Percentiles rank a stretch among this genome's conserved stretches.
These are phyloP conservation scores for Globisporangium lucens DNA, from an alignment of 352 stramenopile species.

Conservation along the genomic window DNA sequence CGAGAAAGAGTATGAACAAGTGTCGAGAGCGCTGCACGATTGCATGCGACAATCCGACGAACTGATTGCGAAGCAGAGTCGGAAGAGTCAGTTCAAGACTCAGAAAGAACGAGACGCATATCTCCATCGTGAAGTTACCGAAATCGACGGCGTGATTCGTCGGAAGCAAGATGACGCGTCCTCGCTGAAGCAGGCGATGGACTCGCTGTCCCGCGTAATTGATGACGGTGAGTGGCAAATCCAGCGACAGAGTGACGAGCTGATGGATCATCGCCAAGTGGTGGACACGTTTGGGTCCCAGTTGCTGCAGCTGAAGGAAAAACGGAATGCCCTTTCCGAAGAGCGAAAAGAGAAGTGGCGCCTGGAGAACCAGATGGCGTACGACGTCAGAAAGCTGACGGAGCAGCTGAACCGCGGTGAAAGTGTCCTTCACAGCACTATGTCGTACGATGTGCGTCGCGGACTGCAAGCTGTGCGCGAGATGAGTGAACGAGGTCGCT, in stretches of 20 bases:
- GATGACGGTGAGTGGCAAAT: constrained; percentile 44
- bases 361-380: constrained; percentile 71
- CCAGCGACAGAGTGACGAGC: constrained; percentile 39
- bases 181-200: constrained; percentile 37
- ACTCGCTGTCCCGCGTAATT: constrained; percentile 40
- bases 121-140: constrained; percentile 57
- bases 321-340: constrained; percentile 74
- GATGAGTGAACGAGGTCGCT: constrained; percentile 80
- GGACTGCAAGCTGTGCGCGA: constrained; percentile 80
- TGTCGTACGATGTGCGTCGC: constrained; percentile 83
- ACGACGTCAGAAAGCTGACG: constrained; percentile 67
- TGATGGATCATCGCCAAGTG: constrained; percentile 46
- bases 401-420: constrained; percentile 78
- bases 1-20: constrained; percentile 78
- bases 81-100: constrained; percentile 93
- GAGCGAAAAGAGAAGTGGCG: constrained; percentile 82
- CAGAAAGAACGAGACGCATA: constrained; percentile 92
- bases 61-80: constrained; percentile 95
- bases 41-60: constrained; percentile 72
- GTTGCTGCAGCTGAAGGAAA: constrained; percentile 73
- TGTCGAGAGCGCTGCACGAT: constrained; percentile 64
- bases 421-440: constrained; percentile 75
- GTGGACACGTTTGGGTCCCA: constrained; percentile 52
- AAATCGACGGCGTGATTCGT: constrained; percentile 56
- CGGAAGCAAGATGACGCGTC: constrained; percentile 58